These are phyloP conservation scores for Fusarium domesticum DNA, from an alignment of 2,329 filamentous ascomycete species.

Conservation along the genomic window DNA sequence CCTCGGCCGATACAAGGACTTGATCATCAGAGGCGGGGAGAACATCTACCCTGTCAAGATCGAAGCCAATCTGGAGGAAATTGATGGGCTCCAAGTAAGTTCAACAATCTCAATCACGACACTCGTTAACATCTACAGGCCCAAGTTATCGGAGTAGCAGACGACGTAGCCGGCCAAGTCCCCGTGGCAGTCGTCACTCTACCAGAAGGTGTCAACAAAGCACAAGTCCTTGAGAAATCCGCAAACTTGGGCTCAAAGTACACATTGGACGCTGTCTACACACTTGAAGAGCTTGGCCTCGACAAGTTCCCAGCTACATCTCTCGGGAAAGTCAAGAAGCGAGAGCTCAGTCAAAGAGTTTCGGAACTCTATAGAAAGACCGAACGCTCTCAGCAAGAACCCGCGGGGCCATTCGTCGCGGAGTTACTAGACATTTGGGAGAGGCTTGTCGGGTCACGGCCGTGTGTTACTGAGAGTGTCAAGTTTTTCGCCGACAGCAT, in stretches of 20 bases:
- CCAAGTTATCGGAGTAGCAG: conserved; percentile 43
- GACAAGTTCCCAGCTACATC: conserved; percentile 40
- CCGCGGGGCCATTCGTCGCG: conserved; percentile 13
- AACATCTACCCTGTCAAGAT: conserved; percentile 42
- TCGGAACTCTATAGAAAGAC: conserved; percentile 10
- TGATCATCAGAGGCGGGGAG: conserved; percentile 45
- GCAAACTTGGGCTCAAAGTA: conserved; percentile 37
- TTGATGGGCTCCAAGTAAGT: conserved; percentile 32
- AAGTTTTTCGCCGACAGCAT: conserved; percentile 37
- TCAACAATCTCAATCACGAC: background rate
- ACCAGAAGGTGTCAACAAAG: conserved; percentile 32
- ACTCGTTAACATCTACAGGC: conserved; percentile 27
- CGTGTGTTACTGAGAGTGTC: conserved; percentile 26
- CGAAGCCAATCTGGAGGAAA: conserved; percentile 35
- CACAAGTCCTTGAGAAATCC: conserved; percentile 31
- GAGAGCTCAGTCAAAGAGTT: conserved; percentile 31
- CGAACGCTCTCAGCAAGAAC: background rate
- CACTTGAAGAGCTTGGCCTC: conserved; percentile 40
- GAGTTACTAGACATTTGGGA: conserved; percentile 31
- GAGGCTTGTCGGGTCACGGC: conserved; percentile 29
- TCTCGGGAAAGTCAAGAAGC: conserved; percentile 45
- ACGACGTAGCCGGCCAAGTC: conserved; percentile 46
- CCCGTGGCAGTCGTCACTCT: conserved; percentile 43
- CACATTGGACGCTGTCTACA: conserved; percentile 40
- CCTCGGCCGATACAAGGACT: conserved; percentile 43